Evolutionary conservation across 2,329 filamentous ascomycete genomes (phyloP), one percentile per base, ranked within the genome.

Genomic region (Aspergillus jensenii): DNA sequence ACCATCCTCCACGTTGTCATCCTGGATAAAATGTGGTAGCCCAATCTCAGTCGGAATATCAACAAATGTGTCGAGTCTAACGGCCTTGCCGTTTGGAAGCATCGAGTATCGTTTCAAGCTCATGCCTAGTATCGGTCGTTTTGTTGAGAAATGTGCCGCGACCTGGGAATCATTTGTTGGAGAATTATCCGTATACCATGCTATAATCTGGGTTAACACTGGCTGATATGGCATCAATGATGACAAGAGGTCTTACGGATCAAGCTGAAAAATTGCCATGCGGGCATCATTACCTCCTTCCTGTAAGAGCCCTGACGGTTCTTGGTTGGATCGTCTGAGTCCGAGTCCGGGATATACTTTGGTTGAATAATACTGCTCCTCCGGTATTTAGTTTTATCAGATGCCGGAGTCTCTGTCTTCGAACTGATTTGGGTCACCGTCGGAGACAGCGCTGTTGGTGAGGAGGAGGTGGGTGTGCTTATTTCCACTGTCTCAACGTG

Each of bases 251-350:
- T 31, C 89, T 77, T 79, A 92, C 90, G 93, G 67, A 97, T 91
- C 25, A 98, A 79, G 68, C 90, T 91, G 76, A 97, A 98, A 70
- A 98, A 96, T 68, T 97, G 93, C 92, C 93, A 98, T 2, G 95
- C 95, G 39, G 93, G 93, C 79, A 98, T 96, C 58, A 93, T 88
- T 14, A 98, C 90, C 67, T 96, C 93, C 69, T 93, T 96, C 62
- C 83, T 74, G 50, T 82, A 74, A 35, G 78, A 80, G 40, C 76
- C 76, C 54, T 66, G 74, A 14, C 72, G 69, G 39, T 71, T 66
- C 5, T 62, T 61, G 39, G 66, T 63, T 14, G 65, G 71, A 63
- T 69, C 73, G 66, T 63, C 62, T 49, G 45, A 59, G 46, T 67
- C 71, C 52, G 68, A 62, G 25, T 74, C 69, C 2, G 76, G 76